Evolutionary conservation across 352 stramenopile genomes (phyloP).

Genomic region (Phytophthora fragariae): DNA sequence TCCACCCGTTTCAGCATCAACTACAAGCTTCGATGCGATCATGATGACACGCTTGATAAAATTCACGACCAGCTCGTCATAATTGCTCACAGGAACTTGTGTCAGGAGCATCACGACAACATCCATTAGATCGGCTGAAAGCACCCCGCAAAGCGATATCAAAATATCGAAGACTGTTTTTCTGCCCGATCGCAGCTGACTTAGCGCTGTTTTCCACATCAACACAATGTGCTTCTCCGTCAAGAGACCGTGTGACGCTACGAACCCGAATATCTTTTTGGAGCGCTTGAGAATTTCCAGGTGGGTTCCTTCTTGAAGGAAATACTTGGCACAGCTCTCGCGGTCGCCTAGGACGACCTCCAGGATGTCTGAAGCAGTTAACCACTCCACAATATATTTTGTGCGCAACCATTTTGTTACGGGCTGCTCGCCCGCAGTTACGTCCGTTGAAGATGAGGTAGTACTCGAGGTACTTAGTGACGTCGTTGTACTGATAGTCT

Average conservation of each 20-base stretch:
- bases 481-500: slow-evolving; percentile 39
- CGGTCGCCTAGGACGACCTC: slow-evolving; percentile 85
- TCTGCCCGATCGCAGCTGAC: slow-evolving; percentile 68
- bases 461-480: slow-evolving; percentile 38
- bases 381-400: slow-evolving; percentile 84
- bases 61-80: slow-evolving; percentile 79
- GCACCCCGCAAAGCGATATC: slow-evolving; percentile 63
- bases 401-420: slow-evolving; percentile 76
- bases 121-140: slow-evolving; percentile 80
- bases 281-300: slow-evolving; percentile 86
- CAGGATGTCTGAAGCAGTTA: slow-evolving; percentile 76
- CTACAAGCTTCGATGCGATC: slow-evolving; percentile 74
- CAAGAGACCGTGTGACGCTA: slow-evolving; percentile 62
- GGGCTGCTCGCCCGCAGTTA: slow-evolving; percentile 33
- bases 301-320: slow-evolving; percentile 78
- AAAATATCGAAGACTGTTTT: slow-evolving; percentile 84
- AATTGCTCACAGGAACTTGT: slow-evolving; percentile 72
- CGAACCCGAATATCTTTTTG: slow-evolving; percentile 73
- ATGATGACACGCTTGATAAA: slow-evolving; percentile 84
- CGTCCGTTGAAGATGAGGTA: slow-evolving; percentile 34
- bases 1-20: slow-evolving; percentile 68
- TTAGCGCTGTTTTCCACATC: slow-evolving; percentile 80
- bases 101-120: slow-evolving; percentile 79
- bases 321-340: slow-evolving; percentile 72
- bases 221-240: slow-evolving; percentile 74